Base-by-base conservation (phyloP, 306 rosid genomes). In the Canavalia gladiata region DNA sequence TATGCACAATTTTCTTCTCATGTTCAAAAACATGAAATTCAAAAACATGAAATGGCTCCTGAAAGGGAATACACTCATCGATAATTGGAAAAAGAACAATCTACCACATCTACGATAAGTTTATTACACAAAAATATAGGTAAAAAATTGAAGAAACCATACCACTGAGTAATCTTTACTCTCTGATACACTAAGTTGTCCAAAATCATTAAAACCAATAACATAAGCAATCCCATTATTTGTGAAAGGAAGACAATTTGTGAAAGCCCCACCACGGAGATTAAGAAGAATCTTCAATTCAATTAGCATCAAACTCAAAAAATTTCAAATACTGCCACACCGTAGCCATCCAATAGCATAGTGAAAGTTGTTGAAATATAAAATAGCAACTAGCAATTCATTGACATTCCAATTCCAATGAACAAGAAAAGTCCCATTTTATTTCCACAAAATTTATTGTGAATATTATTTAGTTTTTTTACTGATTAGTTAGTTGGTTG, bases 181-280 rank as follows among this genome's bases (percentile, higher is more conserved):
- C 80, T 85, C 85, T 11, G 93, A 85, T 54, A 63, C 82, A 34
- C 97, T 97, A 73, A 95, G 97, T 82, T 95, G 97, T 49, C 97
- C 97, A 7, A 85, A 92, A 90, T 95, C 94, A 81, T 95, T 95
- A 68, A 95, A 97, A 83, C 98, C 98, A 9, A 97, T 82, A 35
- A 97, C 92, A 81, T 84, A 95, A 81, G 92, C 92, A 6, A 87
- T 84, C 81, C 98, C 97, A 54, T 81, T 59, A 41, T 88, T 92
- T 85, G 94, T 77, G 87, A 92, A 87, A 85, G 73, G 85, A 84
- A 75, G 71, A 87, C 58, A 83, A 77, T 85, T 67, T n/a, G 77
- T 92, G 50, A 18, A 18, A 92, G 91, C 84, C 74, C 83, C 86
- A 85, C 72, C 72, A 68, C 72, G 49, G 47, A 74, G 82, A 84